A percentile compares a stretch with the other conserved stretches of the same genome.
phyloP scores from a whole-genome alignment of 2,329 filamentous ascomycete species.

The Aspergillus texensis region DNA sequence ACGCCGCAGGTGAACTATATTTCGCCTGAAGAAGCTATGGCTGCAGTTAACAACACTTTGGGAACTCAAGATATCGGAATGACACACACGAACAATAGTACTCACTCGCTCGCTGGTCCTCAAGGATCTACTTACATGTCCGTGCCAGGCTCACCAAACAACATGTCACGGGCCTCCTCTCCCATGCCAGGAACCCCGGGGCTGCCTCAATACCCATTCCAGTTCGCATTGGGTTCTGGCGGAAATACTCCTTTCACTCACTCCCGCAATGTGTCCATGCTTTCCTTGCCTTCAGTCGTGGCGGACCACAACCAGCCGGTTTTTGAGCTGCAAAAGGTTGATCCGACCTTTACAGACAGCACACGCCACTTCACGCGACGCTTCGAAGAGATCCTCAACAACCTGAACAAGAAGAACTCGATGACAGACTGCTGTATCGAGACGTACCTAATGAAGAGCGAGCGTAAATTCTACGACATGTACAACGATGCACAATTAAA shows the following conservation, averaged over 20 bases:
- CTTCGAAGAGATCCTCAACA: constrained; percentile 61
- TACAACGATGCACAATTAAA: constrained; percentile 62
- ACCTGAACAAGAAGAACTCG: constrained; percentile 60
- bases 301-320: constrained; percentile 58
- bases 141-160: constrained; percentile 6
- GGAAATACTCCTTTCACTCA: constrained; percentile 17
- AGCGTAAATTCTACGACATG: constrained; percentile 67
- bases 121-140: constrained; percentile 2
- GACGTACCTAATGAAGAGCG: constrained; percentile 64
- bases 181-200: background rate
- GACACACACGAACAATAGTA: constrained; percentile 1
- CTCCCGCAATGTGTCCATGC: constrained; percentile 47
- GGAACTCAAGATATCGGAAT: background rate
- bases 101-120: background rate
- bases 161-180: constrained; percentile 7
- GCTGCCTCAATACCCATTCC: background rate
- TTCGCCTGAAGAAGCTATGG: constrained; percentile 13
- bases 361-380: constrained; percentile 62
- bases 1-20: constrained; percentile 7
- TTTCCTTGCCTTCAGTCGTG: constrained; percentile 61
- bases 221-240: background rate
- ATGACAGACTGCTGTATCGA: constrained; percentile 65
- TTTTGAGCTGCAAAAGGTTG: constrained; percentile 67
- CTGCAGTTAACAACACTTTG: constrained; percentile 8
- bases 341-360: constrained; percentile 68